A percentile compares a stretch with the other conserved stretches of the same genome.
These are phyloP conservation scores for Pseudocercospora crystallina DNA, from an alignment of 2,329 filamentous ascomycete species.

Conservation along the genomic window DNA sequence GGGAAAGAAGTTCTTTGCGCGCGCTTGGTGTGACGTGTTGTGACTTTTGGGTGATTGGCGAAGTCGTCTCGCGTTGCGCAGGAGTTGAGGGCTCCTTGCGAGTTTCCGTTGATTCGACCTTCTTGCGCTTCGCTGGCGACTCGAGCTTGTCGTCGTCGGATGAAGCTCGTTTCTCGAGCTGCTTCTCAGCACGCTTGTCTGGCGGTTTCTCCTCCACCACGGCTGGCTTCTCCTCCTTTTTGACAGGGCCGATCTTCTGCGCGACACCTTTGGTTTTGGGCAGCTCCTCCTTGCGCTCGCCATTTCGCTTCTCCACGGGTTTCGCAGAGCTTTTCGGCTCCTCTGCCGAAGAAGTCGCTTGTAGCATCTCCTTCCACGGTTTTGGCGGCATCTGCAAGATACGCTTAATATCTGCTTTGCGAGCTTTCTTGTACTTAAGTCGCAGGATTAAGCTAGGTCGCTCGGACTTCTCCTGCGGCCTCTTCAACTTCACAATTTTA, in stretches of 20 bases:
- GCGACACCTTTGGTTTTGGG: slow-evolving; percentile 31
- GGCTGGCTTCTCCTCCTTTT: slow-evolving; percentile 18
- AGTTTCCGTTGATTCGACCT: slow-evolving; percentile 18
- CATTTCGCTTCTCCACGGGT: slow-evolving; percentile 14
- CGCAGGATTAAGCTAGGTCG: slow-evolving; percentile 26
- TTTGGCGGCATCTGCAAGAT: slow-evolving; percentile 32
- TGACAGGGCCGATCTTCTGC: slow-evolving; percentile 28
- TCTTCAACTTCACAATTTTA: slow-evolving; percentile 16
- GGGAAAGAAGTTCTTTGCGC: slow-evolving; percentile 30
- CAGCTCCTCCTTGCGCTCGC: slow-evolving; percentile 16
- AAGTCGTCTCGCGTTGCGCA: slow-evolving; percentile 21
- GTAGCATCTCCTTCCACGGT: slow-evolving; percentile 20
- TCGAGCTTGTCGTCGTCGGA: slow-evolving; percentile 16
- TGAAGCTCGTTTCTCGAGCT: slow-evolving; percentile 10
- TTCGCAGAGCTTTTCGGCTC: slow-evolving; percentile 12
- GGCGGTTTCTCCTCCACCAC: slow-evolving; percentile 11
- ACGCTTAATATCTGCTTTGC: slow-evolving; percentile 25
- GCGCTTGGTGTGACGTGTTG: slow-evolving; percentile 27
- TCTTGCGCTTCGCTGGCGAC: slow-evolving; percentile 29
- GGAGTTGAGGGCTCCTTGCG: slow-evolving; percentile 28
- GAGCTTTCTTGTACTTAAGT: slow-evolving; percentile 31
- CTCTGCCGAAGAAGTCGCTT: slow-evolving; percentile 7
- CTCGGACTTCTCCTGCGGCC: slow-evolving; percentile 1
- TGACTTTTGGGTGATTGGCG: slow-evolving; percentile 25
- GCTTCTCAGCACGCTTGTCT: slow-evolving; percentile 8